These are phyloP conservation scores for Alternaria infectoria DNA, from an alignment of 2,329 filamentous ascomycete genomes.

Conservation along the genomic window DNA sequence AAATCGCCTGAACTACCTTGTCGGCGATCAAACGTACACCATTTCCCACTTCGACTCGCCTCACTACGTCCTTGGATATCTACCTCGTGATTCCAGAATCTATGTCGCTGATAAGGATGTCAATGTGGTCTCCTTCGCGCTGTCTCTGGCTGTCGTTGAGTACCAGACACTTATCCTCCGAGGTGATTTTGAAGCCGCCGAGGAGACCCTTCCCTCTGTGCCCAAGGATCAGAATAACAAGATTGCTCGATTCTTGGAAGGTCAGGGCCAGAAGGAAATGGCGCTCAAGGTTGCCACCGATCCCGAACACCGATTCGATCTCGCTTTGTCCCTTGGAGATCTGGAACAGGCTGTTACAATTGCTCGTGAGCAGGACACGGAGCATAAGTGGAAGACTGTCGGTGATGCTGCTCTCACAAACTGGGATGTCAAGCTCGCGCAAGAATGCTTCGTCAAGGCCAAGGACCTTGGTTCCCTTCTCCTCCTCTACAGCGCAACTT, in stretches of 20 bases:
- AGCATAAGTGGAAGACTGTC: constrained; percentile 98
- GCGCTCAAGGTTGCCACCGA: constrained; percentile 95
- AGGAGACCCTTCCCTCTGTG: constrained; percentile 82
- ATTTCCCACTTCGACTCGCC: constrained; percentile 95
- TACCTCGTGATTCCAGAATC: constrained; percentile 91
- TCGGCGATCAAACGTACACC: constrained; percentile 97
- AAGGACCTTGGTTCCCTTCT: constrained; percentile 90
- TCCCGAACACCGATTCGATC: constrained; percentile 93
- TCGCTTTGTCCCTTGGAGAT: constrained; percentile 82
- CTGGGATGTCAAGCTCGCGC: constrained; percentile 87
- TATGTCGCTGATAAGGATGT: constrained; percentile 98
- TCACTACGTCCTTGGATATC: constrained; percentile 94
- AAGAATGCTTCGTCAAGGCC: constrained; percentile 90
- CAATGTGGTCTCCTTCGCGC: constrained; percentile 83
- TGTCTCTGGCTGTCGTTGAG: constrained; percentile 91
- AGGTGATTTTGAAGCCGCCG: constrained; percentile 89
- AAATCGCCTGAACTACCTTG: constrained; percentile 95
- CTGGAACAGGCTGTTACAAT: constrained; percentile 85
- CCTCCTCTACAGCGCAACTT: constrained; percentile 85
- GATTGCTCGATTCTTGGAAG: constrained; percentile 95
- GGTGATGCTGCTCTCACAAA: constrained; percentile 85
- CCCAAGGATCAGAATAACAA: constrained; percentile 96
- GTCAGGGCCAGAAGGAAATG: constrained; percentile 95
- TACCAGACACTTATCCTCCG: constrained; percentile 96
- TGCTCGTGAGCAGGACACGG: constrained; percentile 80